Conservation (phyloP, 2,329 filamentous ascomycete genomes). For the Pseudocercospora macadamiae region DNA sequence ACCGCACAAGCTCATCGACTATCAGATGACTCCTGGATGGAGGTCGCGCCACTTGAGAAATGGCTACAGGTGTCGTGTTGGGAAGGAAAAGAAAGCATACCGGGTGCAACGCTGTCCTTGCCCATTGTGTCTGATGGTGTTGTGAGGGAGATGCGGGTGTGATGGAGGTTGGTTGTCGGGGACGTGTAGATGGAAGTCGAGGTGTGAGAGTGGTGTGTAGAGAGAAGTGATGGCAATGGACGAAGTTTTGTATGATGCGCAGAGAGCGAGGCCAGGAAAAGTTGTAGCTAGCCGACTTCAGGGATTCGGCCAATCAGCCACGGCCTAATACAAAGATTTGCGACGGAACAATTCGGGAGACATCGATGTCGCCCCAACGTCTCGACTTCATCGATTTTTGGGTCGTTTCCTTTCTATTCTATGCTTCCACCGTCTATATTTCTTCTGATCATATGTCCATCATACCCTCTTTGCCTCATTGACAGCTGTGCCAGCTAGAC, state of each 20-base stretch:
- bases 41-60: not conserved
- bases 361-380: not conserved
- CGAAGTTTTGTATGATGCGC: not conserved
- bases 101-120: slow-evolving; percentile 42
- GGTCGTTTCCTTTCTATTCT: not conserved
- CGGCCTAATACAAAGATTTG: not conserved
- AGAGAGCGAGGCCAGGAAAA: too few relatives aligned
- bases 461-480: not conserved
- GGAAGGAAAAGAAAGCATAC: slow-evolving; percentile 32
- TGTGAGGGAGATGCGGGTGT: not conserved
- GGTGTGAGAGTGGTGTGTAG: not conserved
- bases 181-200: not conserved
- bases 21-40: not conserved
- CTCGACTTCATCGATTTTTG: not conserved
- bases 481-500: not conserved
- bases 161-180: not conserved
- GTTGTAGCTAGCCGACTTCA: not conserved
- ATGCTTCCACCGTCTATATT: not conserved
- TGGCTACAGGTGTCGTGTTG: not conserved
- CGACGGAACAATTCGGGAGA: not conserved
- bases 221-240: not conserved
- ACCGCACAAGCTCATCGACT: not conserved
- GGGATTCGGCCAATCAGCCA: not conserved
- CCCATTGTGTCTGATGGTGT: slow-evolving; percentile 38
- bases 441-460: too few relatives aligned